Evolutionary conservation across 345 rosid genomes (phyloP), one percentile per base, ranked within the genome.

Genomic region (Alliaria petiolata): DNA sequence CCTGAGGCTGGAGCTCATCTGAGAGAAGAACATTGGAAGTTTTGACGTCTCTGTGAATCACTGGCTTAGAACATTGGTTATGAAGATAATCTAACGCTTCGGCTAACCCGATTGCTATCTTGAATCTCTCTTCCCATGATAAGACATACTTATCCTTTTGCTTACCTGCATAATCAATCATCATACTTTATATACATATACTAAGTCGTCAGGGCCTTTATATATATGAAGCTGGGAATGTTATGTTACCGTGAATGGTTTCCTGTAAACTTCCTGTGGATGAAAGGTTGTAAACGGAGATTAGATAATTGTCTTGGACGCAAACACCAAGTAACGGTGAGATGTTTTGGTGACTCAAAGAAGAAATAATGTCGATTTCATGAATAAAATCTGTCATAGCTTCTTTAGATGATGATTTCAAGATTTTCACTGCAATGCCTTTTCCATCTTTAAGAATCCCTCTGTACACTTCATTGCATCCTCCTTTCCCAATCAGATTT

Each of bases 41-140:
- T 79, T 93, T 93, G 79, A 93, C 82, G 71, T 93, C 97, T 63
- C 95, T 82, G 14, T 93, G 98, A 60, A 93, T 87, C 46, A 91
- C 87, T 3, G 95, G 92, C 38, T 69, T 84, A 40, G 84, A 72
- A 74, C 83, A 79, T 76, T 65, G 83, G 11, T 65, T 83, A 71
- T 93, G 98, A 22, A 93, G 69, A 80, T 85, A 84, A 61, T 81
- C 67, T 68, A 93, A 46, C n/a, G 96, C 91, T 72, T 91, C 96
- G 0, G 87, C 95, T 14, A 91, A 73, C 30, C 82, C 85, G 9
- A 82, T 60, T 35, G 95, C 92, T 60, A 93, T 53, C 9, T 75
- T 74, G 55, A 78, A 87, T 69, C 97, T 84, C 49, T 67, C 70
- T 58, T 79, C 80, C 98, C 98, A 91, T 68, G 92, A 54, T 31